Base-by-base conservation (phyloP, 2,329 filamentous ascomycete species). In the Lasiodiplodia citricola region DNA sequence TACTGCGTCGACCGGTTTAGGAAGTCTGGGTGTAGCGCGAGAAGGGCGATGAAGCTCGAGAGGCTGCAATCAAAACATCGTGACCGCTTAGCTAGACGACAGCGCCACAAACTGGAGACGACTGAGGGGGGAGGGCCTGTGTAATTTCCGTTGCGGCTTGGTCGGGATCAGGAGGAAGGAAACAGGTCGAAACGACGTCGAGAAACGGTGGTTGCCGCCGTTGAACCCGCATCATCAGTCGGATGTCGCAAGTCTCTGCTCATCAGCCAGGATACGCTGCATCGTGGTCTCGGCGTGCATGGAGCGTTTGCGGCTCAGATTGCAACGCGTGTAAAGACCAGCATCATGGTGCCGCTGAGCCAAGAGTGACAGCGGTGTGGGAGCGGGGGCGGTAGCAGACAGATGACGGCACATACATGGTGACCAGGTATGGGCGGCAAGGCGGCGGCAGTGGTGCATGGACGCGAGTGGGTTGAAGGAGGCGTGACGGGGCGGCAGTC, bases 81-180 rank as follows among this genome's bases (percentile, higher is more conserved):
- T 37, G n/a, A 55, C 58, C 41, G 58, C 23, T 28, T 21, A 11
- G 21, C 13, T 14, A 6, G 23, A 21, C 11, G 23, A 10, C 25
- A 50, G 18, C 58, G 58, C 58, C 58, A 51, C 58, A 44, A 18
- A 5, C 21, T 25, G 58, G 25, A 35, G 58, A 50, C 44, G 28
- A 11, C 10, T 18, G 60, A 64, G 60, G 44, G 44, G 60, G 25
- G 8, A 52, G 25, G 60, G 47, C 60, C 47, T 64, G 60, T 35
- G 44, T 18, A 64, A 64, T 64, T 35, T 64, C 60, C 60, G 60
- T n/a, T 8, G n/a, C 44, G 38, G 60, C 60, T 44, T 28, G 25
- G 23, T 31, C n/a, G 2, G 37, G 31, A 14, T 25, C 58, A 63
- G 58, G 58, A 52, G 44, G 11, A 8, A 47, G 44, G 28, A 28